A percentile compares a stretch with the other conserved stretches of the same genome.
These are phyloP conservation scores for Chloris gayana DNA, from an alignment of 176 grass and related monocot genomes.

Conservation along the genomic window DNA sequence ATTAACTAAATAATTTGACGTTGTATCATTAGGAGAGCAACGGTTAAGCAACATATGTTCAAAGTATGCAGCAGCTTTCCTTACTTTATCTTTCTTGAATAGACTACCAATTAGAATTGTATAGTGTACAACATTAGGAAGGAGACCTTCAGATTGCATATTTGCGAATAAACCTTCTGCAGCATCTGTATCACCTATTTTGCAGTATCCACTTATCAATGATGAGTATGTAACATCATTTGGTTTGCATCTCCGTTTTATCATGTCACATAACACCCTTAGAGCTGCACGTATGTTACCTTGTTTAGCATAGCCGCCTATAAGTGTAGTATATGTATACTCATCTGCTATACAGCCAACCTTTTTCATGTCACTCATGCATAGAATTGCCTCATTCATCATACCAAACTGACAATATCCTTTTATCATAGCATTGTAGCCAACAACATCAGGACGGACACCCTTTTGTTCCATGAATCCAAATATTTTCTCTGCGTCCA, in stretches of 20 bases:
- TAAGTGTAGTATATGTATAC: slow-evolving; percentile 76
- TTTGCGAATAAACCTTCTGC: slow-evolving; percentile 57
- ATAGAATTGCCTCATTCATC: slow-evolving; percentile 67
- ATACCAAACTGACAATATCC: slow-evolving; percentile 81
- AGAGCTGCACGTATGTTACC: slow-evolving; percentile 49
- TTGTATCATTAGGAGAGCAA: slow-evolving; percentile 78
- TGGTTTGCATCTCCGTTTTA: slow-evolving; percentile 63
- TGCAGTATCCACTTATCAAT: slow-evolving; percentile 68
- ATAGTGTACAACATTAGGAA: slow-evolving; percentile 77
- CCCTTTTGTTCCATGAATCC: slow-evolving; percentile 64
- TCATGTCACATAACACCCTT: slow-evolving; percentile 70
- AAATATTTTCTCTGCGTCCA: slow-evolving; percentile 75
- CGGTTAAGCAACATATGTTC: slow-evolving; percentile 68
- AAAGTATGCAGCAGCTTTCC: slow-evolving; percentile 56
- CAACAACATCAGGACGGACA: slow-evolving; percentile 50
- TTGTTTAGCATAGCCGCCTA: slow-evolving; percentile 65
- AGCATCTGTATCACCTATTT: slow-evolving; percentile 51
- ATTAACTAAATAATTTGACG: slow-evolving; percentile 64
- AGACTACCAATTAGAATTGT: slow-evolving; percentile 65
- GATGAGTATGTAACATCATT: slow-evolving; percentile 77
- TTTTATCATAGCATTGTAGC: slow-evolving; percentile 87
- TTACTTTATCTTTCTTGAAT: slow-evolving; percentile 56
- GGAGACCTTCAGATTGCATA: slow-evolving; percentile 56
- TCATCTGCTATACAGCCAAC: slow-evolving; percentile 64
- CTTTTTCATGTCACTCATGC: slow-evolving; percentile 59